phyloP scores from a whole-genome alignment of 306 rosid species.

The Coriaria nepalensis region DNA sequence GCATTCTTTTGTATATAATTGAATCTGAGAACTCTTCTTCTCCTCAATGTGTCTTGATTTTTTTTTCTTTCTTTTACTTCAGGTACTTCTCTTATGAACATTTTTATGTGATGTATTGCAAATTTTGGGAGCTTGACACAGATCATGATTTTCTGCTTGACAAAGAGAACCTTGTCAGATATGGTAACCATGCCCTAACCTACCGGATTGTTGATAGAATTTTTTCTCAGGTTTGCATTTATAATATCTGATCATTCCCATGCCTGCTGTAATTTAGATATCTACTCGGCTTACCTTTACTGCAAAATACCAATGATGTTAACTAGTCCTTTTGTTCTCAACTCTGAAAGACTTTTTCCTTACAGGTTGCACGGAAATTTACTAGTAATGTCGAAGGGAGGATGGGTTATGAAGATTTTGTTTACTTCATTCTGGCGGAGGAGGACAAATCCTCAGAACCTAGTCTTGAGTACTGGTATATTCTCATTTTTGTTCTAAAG shows the following conservation, averaged over 20 bases:
- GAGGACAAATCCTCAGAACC: constrained; percentile 96
- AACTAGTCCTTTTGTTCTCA: no score
- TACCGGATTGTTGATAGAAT: constrained; percentile 96
- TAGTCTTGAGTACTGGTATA: constrained; percentile 94
- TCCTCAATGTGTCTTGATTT: background rate
- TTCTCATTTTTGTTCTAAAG: background rate
- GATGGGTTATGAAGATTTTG: constrained; percentile 99
- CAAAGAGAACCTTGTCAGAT: constrained; percentile 94
- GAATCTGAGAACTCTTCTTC: background rate
- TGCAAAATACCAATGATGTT: no score
- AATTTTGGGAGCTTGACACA: constrained; percentile 99
- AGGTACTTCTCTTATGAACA: constrained; percentile 99
- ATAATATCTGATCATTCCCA: constrained; percentile 8
- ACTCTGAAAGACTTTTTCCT: constrained; percentile 9
- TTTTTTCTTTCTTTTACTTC: constrained; percentile 7
- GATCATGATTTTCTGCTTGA: constrained; percentile 97
- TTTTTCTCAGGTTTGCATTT: constrained; percentile 86
- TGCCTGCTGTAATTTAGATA: constrained; percentile 9
- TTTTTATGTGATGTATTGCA: constrained; percentile 96
- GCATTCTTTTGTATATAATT: no score
- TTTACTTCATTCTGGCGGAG: constrained; percentile 90
- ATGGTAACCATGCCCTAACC: constrained; percentile 97
- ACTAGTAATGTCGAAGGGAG: constrained; percentile 86
- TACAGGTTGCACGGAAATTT: constrained; percentile 86
- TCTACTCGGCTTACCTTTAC: constrained; percentile 10